A percentile compares a stretch with the other conserved stretches of the same genome.
Conservation (phyloP, 1,139 yeast genomes). For the Suhomyces choctaworum region DNA sequence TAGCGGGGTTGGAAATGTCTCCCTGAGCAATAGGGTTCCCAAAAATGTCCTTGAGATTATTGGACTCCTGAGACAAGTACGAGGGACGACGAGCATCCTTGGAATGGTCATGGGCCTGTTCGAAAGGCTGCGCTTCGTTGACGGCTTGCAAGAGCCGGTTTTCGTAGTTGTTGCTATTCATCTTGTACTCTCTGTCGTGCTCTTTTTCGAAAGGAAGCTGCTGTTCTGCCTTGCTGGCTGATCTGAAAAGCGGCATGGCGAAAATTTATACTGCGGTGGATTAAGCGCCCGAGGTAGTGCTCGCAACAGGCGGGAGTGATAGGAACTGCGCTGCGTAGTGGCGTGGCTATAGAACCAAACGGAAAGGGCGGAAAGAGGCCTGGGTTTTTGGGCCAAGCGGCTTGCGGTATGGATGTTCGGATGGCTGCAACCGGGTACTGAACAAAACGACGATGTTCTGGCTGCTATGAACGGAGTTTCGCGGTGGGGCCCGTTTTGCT, state of each 20-base stretch:
- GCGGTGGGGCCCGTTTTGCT: neutral
- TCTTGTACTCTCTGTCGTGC: slow-evolving; percentile 39
- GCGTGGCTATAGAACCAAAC: no score
- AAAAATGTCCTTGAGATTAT: slow-evolving; percentile 71
- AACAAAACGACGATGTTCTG: no score
- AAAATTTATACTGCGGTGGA: slow-evolving; percentile 8
- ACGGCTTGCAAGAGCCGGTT: slow-evolving; percentile 82
- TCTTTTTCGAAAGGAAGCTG: slow-evolving; percentile 10
- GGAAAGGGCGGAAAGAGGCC: no score
- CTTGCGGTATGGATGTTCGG: no score
- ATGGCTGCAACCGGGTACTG: no score
- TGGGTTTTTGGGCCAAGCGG: no score
- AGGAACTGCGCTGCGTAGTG: slow-evolving; percentile 1
- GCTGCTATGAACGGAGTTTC: neutral
- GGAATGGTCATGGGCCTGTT: slow-evolving; percentile 58
- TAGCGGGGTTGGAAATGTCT: slow-evolving; percentile 88
- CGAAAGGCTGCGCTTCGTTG: slow-evolving; percentile 94
- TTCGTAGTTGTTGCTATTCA: slow-evolving; percentile 65
- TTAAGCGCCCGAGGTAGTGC: slow-evolving; percentile 6
- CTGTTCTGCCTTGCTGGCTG: slow-evolving; percentile 1
- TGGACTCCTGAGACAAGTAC: slow-evolving; percentile 26
- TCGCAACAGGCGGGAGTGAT: slow-evolving; percentile 10
- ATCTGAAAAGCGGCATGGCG: slow-evolving; percentile 11
- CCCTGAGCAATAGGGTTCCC: slow-evolving; percentile 75
- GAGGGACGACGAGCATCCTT: slow-evolving; percentile 32